Evolutionary conservation across 768 basidiomycete genomes (phyloP), one percentile per base, ranked within the genome.

Genomic region (Hygrocybe coccinea): DNA sequence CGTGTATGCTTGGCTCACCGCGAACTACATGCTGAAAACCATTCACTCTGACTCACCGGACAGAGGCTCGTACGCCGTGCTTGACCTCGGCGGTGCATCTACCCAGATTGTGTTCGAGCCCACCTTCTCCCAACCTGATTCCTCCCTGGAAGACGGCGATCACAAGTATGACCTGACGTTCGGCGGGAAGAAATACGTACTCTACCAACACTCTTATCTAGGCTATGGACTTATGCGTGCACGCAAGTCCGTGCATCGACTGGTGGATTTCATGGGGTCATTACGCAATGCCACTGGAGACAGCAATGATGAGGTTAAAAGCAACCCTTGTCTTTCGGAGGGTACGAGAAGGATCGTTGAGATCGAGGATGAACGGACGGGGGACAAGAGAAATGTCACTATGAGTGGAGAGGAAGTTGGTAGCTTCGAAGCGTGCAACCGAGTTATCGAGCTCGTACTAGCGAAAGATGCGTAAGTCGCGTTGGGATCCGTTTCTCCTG

Each of bases 31-130:
- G 47, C 74, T 95, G 41, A 79, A 80, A 50, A 83, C 87, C 37
- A 84, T 97, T 64, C 79, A 83, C 14, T 74, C 78, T 9, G 79
- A 78, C 48, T 71, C 79, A 15, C 71, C 74, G 1, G 70, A 74
- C 25, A 77, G 75, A 15, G 68, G 74, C 19, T 85, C 89, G 24
- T 90, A 89, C 61, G 95, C 95, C 21, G 93, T 97, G 43, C 85
- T 98, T 49, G 97, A 98, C 67, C 82, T 99, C 48, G 97, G 97
- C 3, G 97, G 97, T 2, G 97, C 90, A 29, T 95, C 93, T 57
- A 97, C 95, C 21, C 97, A 97, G 73, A 97, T 98, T 68, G 94
- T 97, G 56, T 97, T 98, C 64, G 87, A 95, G 71, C 97, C 95
- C 1, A 74, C 70, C 50, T 84, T 84, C 69, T 50, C 66, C 5